Evolutionary conservation across 768 basidiomycete species (phyloP).

Genomic region (Russula lepida): DNA sequence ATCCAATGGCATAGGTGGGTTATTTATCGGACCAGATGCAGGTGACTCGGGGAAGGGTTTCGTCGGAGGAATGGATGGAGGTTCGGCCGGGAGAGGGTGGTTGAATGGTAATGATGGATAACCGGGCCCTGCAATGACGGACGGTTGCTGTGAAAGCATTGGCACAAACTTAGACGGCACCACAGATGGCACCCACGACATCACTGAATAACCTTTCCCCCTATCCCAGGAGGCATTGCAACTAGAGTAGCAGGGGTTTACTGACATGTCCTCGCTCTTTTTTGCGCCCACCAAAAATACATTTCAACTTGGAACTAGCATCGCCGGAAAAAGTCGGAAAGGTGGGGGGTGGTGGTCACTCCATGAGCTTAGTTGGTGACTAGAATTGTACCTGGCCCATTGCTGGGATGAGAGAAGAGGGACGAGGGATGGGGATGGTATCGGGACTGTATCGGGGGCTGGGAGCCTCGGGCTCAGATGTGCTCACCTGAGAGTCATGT

Average conservation of each 20-base stretch:
- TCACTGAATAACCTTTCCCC: slow-evolving; percentile 17
- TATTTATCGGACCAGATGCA: neutral
- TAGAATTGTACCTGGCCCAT: slow-evolving; percentile 36
- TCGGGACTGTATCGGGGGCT: no score
- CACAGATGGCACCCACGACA: slow-evolving; percentile 23
- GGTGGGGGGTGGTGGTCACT: slow-evolving; percentile 23
- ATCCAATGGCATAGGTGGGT: slow-evolving; percentile 21
- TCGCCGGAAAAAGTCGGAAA: slow-evolving; percentile 18
- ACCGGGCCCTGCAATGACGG: slow-evolving; percentile 7
- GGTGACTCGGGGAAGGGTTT: slow-evolving; percentile 3
- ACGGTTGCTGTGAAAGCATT: slow-evolving; percentile 1
- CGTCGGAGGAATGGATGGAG: neutral
- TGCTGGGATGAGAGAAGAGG: slow-evolving; percentile 26
- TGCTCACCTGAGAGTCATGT: no score
- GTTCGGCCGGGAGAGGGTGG: neutral
- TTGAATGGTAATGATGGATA: slow-evolving; percentile 2
- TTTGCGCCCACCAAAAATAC: slow-evolving; percentile 47
- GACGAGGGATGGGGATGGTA: slow-evolving; percentile 27
- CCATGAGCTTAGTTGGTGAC: slow-evolving; percentile 21
- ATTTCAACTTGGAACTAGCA: slow-evolving; percentile 46
- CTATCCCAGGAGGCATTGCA: neutral
- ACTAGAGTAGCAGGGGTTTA: slow-evolving; percentile 7
- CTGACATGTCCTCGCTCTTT: slow-evolving; percentile 42
- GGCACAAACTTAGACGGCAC: slow-evolving; percentile 19
- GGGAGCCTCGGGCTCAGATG: no score